phyloP scores from a whole-genome alignment of 1,284 basidiomycete genomes.

The Boletus calvinii region DNA sequence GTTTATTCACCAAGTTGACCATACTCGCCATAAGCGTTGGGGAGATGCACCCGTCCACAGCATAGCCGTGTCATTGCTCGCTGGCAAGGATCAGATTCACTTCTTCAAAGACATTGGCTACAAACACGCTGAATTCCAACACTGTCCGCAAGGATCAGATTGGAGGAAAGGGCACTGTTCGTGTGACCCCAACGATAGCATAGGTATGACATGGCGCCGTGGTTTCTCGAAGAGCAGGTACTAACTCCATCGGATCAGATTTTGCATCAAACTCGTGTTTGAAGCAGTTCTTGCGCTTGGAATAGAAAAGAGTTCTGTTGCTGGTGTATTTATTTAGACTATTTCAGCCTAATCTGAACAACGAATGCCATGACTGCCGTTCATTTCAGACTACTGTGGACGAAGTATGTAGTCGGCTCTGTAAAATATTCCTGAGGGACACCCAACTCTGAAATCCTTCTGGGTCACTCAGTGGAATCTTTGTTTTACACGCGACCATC shows the following conservation, averaged over 20 bases:
- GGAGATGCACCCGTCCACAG: constrained; percentile 88
- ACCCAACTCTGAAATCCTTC: too few relatives aligned
- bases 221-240: not conserved
- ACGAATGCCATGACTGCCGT: too few relatives aligned
- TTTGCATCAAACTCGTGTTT: constrained; percentile 48
- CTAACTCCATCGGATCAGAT: constrained; percentile 37
- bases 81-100: constrained; percentile 67
- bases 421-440: too few relatives aligned
- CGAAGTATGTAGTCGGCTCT: too few relatives aligned
- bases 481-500: too few relatives aligned
- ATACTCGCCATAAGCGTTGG: constrained; percentile 56
- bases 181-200: constrained; percentile 47
- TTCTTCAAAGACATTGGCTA: constrained; percentile 66
- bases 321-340: constrained; percentile 4
- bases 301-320: constrained; percentile 13
- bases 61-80: constrained; percentile 76
- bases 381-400: too few relatives aligned
- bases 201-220: constrained; percentile 40
- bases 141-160: constrained; percentile 56
- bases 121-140: constrained; percentile 57
- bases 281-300: constrained; percentile 35
- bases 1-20: constrained; percentile 1
- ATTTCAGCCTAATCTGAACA: too few relatives aligned
- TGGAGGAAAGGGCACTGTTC: constrained; percentile 49
- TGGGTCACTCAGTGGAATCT: too few relatives aligned